Evolutionary conservation across 2,329 filamentous ascomycete genomes (phyloP).

Genomic region (Bipolaris sorokiniana): DNA sequence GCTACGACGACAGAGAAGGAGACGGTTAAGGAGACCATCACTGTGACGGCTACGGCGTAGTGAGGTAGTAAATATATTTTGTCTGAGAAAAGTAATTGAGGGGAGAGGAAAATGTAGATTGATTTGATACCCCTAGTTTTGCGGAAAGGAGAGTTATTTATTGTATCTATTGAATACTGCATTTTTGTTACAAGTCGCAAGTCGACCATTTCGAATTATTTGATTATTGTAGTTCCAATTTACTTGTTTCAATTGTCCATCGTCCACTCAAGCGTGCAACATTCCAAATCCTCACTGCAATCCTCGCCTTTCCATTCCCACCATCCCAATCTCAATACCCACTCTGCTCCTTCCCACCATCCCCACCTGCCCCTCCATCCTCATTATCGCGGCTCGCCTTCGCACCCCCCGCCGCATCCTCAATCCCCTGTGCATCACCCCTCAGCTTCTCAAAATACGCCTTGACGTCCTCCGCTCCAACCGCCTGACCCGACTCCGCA

Average conservation of each 20-base stretch:
- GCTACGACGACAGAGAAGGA: slow-evolving; percentile 41
- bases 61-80: background rate
- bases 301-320: no score
- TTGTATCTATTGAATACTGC: no score
- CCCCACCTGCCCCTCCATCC: slow-evolving; percentile 29
- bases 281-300: background rate
- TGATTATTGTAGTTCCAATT: no score
- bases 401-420: slow-evolving; percentile 43
- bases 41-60: slow-evolving; percentile 29
- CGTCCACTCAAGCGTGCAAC: background rate
- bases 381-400: slow-evolving; percentile 34
- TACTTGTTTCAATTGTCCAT: background rate
- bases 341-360: slow-evolving; percentile 48
- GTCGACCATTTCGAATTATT: no score
- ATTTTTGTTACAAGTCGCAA: no score
- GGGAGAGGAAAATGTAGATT: background rate
- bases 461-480: slow-evolving; percentile 95
- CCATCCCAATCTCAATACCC: slow-evolving; percentile 46
- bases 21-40: slow-evolving; percentile 37
- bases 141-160: no score
- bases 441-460: slow-evolving; percentile 92
- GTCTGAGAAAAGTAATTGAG: no score
- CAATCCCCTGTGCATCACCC: slow-evolving; percentile 79
- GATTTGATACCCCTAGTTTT: background rate
- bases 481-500: slow-evolving; percentile 84